These are phyloP conservation scores for Metschnikowia gruessii DNA, from an alignment of 805 yeast species.

Conservation along the genomic window DNA sequence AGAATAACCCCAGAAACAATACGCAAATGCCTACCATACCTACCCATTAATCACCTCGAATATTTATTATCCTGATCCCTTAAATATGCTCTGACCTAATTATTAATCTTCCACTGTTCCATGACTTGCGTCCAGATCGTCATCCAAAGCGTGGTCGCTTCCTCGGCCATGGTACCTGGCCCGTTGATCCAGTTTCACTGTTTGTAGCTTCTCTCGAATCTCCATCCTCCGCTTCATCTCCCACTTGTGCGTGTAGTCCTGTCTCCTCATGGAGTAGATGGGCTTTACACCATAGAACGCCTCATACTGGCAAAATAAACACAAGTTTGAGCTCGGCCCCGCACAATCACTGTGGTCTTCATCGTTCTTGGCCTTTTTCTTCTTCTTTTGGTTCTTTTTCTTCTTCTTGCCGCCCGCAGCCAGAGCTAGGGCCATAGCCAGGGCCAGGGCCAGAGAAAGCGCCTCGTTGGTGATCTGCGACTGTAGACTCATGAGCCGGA, in stretches of 20 bases:
- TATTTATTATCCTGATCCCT: constrained; percentile 1
- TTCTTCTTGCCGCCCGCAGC: constrained; percentile 15
- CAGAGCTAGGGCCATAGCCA: constrained; percentile 6
- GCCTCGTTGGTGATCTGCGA: constrained; percentile 12
- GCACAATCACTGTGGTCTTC: constrained; percentile 4
- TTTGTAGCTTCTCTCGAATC: constrained; percentile 34
- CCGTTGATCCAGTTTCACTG: constrained; percentile 29
- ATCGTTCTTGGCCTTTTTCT: constrained; percentile 12
- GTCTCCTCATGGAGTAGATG: constrained; percentile 49
- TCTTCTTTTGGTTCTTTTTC: constrained; percentile 14
- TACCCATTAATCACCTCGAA: too few species aligned
- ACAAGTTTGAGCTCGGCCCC: constrained; percentile 21
- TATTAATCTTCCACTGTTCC: constrained; percentile 11
- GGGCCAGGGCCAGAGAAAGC: constrained; percentile 6
- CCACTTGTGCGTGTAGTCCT: constrained; percentile 34
- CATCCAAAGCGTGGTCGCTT: background rate
- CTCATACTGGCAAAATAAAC: constrained; percentile 54
- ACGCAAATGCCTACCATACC: too few species aligned
- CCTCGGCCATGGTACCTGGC: constrained; percentile 2
- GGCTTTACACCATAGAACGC: constrained; percentile 51
- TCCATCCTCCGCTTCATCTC: constrained; percentile 34
- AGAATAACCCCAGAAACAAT: too few species aligned
- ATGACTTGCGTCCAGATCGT: constrained; percentile 20
- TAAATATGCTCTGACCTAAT: background rate
- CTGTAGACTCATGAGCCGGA: constrained; percentile 33